Evolutionary conservation across 2,329 filamentous ascomycete species (phyloP).

Genomic region (Didymella segeticola): DNA sequence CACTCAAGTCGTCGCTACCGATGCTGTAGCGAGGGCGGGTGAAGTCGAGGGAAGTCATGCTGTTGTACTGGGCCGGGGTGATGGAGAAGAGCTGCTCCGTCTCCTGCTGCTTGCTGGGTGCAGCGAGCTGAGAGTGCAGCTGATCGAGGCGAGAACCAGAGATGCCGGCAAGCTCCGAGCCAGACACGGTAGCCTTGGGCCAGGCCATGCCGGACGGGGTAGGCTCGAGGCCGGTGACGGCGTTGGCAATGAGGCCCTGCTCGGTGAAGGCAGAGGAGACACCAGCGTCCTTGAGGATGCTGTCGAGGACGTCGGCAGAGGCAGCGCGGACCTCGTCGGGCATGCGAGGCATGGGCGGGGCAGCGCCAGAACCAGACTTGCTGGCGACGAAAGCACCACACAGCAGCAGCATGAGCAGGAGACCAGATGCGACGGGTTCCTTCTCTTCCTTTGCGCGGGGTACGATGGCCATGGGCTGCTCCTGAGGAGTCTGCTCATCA

Average conservation of each 20-base stretch:
- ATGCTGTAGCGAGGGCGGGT: constrained; percentile 58
- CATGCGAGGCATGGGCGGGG: constrained; percentile 75
- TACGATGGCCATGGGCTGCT: constrained; percentile 51
- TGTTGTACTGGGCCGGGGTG: constrained; percentile 86
- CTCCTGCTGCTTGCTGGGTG: constrained; percentile 81
- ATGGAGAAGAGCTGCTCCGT: constrained; percentile 88
- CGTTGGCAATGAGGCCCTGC: constrained; percentile 60
- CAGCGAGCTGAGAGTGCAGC: constrained; percentile 55
- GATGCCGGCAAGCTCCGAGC: constrained; percentile 45
- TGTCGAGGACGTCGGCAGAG: constrained; percentile 78
- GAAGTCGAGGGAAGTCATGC: constrained; percentile 78
- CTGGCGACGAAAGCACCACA: constrained; percentile 96
- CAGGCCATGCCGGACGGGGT: constrained; percentile 46
- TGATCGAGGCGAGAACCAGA: constrained; percentile 48
- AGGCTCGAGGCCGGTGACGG: constrained; percentile 50
- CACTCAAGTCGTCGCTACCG: constrained; percentile 54
- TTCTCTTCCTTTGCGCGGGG: constrained; percentile 56
- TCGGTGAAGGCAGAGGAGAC: constrained; percentile 54
- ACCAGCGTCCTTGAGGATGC: constrained; percentile 81
- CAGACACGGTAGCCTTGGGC: constrained; percentile 47
- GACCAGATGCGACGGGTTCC: constrained; percentile 74
- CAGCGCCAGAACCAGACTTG: constrained; percentile 74
- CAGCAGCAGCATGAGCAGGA: constrained; percentile 94
- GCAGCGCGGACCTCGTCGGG: constrained; percentile 82
- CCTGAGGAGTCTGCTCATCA: constrained; percentile 54